Base-by-base conservation (phyloP, 2,329 filamentous ascomycete species). In the Bimuria novae-zelandiae region DNA sequence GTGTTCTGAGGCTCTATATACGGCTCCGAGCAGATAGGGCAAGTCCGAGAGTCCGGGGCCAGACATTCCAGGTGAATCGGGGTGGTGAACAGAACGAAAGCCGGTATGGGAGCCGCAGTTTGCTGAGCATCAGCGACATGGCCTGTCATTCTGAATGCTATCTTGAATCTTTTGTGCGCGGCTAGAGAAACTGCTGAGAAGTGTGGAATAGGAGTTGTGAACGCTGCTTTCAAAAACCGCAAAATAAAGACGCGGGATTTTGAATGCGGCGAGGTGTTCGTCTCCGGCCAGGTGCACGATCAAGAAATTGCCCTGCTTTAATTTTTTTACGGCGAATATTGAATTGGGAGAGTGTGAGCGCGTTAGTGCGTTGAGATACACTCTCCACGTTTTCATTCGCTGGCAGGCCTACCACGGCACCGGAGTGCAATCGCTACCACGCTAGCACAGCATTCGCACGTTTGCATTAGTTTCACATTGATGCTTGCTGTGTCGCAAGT, bases 1-100 rank as follows among this genome's bases (percentile, higher is more conserved):
- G 25, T 12, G 14, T 25, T 14, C 11, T 43, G 47, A 5, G 27
- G 25, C 25, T 53, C 48, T 12, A 47, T 47, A 6, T 52, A 52
- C 1, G 33, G 23, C 17, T 57, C 51, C 4, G 21, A 23, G 22
- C 55, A 57, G 22, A 50, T 57, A n/a, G 40, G 50, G 16, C 55
- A 57, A 3, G 11, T 21, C 29, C 33, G 27, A 21, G 47, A 39
- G 8, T 36, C 47, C 5, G 7, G 1, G 12, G 23, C 27, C 4
- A 41, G 36, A 21, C 19, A 17, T 2, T 16, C 25, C 4, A 49
- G 29, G 16, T 14, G 10, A 2, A 49, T 21, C 11, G 40, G 44
- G 7, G 51, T 54, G 2, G 44, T 47, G 41, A 54, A 49, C 2
- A 57, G 23, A 3, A 46, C 44, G 44, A 49, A 49, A 16, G 23